Evolutionary conservation across 306 rosid species (phyloP).

Genomic region (Castanospermum australe): DNA sequence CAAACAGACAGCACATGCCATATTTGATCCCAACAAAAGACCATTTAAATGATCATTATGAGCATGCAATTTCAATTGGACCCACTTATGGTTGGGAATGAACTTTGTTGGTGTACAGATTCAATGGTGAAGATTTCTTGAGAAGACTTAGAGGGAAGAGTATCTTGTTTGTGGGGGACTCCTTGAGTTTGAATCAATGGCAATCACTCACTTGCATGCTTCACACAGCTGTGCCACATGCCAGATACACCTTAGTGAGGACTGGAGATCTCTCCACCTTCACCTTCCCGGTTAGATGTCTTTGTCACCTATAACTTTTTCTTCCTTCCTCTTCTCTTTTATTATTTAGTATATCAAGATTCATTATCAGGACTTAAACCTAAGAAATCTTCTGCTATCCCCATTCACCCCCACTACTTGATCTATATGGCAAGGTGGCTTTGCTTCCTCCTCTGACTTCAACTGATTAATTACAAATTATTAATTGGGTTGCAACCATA

Average conservation of each 20-base stretch:
- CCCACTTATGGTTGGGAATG: neutral
- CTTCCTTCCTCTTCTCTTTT: neutral
- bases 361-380: neutral
- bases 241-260: conserved; percentile 25
- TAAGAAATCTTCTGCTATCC: neutral
- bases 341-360: neutral
- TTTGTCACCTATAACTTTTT: neutral
- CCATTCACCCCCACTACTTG: neutral
- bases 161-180: conserved; percentile 63
- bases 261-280: conserved; percentile 39
- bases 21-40: neutral
- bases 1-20: neutral
- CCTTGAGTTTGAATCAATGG: conserved; percentile 71
- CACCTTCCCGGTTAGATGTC: conserved; percentile 46
- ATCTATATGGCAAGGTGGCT: no score
- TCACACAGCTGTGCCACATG: conserved; percentile 37
- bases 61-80: neutral
- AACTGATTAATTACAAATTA: neutral
- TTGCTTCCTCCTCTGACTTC: no score
- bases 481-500: neutral
- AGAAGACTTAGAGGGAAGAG: conserved; percentile 46
- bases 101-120: conserved; percentile 27
- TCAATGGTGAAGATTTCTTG: conserved; percentile 50
- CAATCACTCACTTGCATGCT: conserved; percentile 67
- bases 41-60: neutral